A percentile compares a stretch with the other conserved stretches of the same genome.
Conservation (phyloP, 257 asterid species). For the Scutellaria baicalensis region DNA sequence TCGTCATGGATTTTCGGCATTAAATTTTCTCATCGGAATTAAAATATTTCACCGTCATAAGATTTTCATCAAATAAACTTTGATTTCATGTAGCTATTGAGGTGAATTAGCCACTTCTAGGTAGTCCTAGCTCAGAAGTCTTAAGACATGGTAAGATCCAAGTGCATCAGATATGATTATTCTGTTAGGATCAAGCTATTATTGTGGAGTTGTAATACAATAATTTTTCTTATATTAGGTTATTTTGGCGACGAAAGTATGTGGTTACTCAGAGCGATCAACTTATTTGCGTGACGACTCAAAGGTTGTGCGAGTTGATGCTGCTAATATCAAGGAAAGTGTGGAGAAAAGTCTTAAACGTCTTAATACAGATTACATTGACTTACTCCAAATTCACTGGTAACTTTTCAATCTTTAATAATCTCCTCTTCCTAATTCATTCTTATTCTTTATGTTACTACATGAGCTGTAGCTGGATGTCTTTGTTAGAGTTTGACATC, state of each 20-base stretch:
- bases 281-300: conserved; percentile 58
- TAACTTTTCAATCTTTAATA: conserved; percentile 16
- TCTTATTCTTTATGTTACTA: background rate
- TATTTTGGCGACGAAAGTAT: conserved; percentile 90
- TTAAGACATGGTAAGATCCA: background rate
- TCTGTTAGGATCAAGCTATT: background rate
- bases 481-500: background rate
- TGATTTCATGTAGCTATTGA: background rate
- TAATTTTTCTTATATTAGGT: conserved; percentile 28
- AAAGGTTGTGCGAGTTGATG: conserved; percentile 66
- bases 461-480: background rate
- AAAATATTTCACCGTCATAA: background rate
- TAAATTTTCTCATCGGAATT: background rate
- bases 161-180: background rate
- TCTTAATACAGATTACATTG: conserved; percentile 84
- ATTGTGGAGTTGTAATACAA: background rate
- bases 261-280: conserved; percentile 68
- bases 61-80: background rate
- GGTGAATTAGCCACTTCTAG: background rate
- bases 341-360: conserved; percentile 94
- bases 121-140: background rate
- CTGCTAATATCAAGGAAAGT: conserved; percentile 87
- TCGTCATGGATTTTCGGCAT: background rate
- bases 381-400: conserved; percentile 96
- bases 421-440: background rate